A percentile compares a stretch with the other conserved stretches of the same genome.
phyloP scores from a whole-genome alignment of 2,329 filamentous ascomycete species.

The Graphiopsis chlorocephala region DNA sequence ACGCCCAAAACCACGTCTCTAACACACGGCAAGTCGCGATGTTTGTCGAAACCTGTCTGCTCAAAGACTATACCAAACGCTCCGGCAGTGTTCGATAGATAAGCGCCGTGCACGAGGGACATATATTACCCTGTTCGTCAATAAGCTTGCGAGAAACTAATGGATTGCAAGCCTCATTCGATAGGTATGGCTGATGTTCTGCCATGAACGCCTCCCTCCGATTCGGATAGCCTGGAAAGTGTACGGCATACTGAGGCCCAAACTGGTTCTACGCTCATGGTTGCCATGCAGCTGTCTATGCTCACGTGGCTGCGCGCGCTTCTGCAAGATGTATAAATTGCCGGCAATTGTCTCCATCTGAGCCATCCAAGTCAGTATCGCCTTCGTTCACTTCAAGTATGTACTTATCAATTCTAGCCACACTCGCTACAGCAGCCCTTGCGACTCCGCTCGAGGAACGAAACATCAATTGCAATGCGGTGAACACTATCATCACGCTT shows the following conservation, averaged over 20 bases:
- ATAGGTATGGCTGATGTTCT: background rate
- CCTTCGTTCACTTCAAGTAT: background rate
- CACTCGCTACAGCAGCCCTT: background rate
- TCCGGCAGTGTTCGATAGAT: background rate
- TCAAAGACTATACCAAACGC: background rate
- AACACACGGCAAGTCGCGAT: background rate
- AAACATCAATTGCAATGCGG: slow-evolving; percentile 7
- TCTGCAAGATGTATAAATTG: background rate
- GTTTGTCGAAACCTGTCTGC: background rate
- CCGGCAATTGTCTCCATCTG: background rate
- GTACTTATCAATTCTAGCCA: background rate
- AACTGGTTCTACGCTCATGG: background rate
- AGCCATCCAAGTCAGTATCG: background rate
- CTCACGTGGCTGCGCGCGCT: background rate
- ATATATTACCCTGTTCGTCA: background rate
- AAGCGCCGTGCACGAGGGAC: background rate
- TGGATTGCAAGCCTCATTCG: background rate
- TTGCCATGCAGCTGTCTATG: background rate
- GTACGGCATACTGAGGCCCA: background rate
- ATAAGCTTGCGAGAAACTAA: background rate
- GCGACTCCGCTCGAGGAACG: slow-evolving; percentile 1
- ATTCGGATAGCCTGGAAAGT: background rate
- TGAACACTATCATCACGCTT: slow-evolving; percentile 6
- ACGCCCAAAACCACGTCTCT: background rate
- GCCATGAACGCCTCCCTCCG: background rate